Percentiles rank a stretch among this genome's conserved stretches.
Conservation (phyloP, 2,329 filamentous ascomycete species). For the Madurella mycetomatis region DNA sequence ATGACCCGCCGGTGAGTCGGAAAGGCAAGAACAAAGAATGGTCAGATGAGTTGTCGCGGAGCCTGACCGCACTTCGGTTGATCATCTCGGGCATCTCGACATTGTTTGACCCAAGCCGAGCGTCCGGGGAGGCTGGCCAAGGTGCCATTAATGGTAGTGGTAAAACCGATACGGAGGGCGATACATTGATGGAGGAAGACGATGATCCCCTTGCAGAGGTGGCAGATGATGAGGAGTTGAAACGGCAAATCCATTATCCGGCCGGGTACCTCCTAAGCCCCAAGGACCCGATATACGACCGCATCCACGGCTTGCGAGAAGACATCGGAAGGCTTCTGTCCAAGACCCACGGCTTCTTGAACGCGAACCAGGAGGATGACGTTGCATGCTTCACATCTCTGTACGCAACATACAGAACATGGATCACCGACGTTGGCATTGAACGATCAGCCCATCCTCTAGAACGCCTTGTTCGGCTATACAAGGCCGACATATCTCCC, state of each 20-base stretch:
- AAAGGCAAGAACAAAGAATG: constrained; percentile 97
- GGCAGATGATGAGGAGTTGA: constrained; percentile 74
- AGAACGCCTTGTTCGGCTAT: constrained; percentile 78
- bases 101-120: constrained; percentile 76
- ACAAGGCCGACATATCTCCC: constrained; percentile 80
- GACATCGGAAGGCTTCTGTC: constrained; percentile 77
- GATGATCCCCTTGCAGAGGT: constrained; percentile 57
- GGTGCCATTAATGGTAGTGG: constrained; percentile 42
- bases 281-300: constrained; percentile 60
- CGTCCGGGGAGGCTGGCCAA: constrained; percentile 51
- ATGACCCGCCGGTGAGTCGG: constrained; percentile 75
- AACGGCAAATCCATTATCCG: constrained; percentile 82
- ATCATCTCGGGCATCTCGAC: constrained; percentile 85
- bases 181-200: constrained; percentile 43
- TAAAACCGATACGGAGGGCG: constrained; percentile 50
- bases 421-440: constrained; percentile 97
- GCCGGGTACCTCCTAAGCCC: constrained; percentile 76
- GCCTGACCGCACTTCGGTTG: constrained; percentile 82
- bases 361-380: constrained; percentile 84
- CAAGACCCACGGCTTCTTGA: constrained; percentile 78
- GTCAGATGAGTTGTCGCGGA: constrained; percentile 93
- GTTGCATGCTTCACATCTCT: constrained; percentile 91
- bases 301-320: constrained; percentile 77
- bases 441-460: constrained; percentile 91
- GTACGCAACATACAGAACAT: constrained; percentile 88